Evolutionary conservation across 148 eudicot species (phyloP), one percentile per base, ranked within the genome.

Genomic region (Chenopodium album): DNA sequence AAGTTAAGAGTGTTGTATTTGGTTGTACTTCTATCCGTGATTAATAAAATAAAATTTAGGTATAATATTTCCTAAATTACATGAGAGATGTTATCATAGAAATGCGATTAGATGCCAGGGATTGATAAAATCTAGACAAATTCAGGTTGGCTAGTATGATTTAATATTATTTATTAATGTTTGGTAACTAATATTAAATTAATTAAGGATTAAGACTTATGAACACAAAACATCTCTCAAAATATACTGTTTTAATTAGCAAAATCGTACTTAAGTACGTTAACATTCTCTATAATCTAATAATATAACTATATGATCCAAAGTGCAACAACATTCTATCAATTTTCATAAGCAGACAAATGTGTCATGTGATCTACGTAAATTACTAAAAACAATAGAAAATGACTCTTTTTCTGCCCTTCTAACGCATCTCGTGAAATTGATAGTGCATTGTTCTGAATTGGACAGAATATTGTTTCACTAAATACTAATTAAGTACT

Each of bases 341-440:
- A 62, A 26, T 65, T 13, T 65, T 65, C 60, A 26, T 64, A 65
- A 77, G 54, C 23, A 12, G 31, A 32, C 80, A 65, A 77, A 64
- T 11, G 7, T 44, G 37, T 28, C 26, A 76, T 76, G 28, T 59
- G 31, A 60, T 76, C 19, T 59, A 14, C 29, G 29, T 68, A 14
- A 66, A 29, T 44, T 10, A 22, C 13, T 31, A 29, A 60, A 60
- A 76, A 56, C 26, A 76, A 56, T 75, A 59, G 78, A 76, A 76
- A 60, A 59, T 34, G 79, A 59, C 68, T 14, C 52, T 3, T 32
- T 34, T 76, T 22, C 16, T 76, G 69, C 37, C 52, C 2, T 60
- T 59, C n/a, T 17, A 56, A 17, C 68, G 67, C 68, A 56, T 76
- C 78, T 76, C 68, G 79, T 76, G 66, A 76, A 56, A 20, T 37